Percentiles rank a stretch among this genome's conserved stretches.
phyloP scores from a whole-genome alignment of 2,329 filamentous ascomycete species.

The Beauveria scarabaeidicola region DNA sequence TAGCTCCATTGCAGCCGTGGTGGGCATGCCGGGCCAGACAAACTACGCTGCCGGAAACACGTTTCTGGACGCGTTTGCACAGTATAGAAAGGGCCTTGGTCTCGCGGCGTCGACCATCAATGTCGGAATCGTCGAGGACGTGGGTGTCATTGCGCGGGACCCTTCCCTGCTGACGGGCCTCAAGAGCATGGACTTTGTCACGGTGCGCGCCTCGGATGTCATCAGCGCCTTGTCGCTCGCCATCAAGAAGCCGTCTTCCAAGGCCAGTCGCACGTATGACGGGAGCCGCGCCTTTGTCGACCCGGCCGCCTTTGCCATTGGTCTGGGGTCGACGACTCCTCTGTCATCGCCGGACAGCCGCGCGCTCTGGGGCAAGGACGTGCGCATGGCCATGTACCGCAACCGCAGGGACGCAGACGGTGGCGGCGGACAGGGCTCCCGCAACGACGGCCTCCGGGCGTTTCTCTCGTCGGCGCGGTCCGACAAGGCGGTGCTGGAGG shows the following conservation, averaged over 20 bases:
- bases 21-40: constrained; percentile 27
- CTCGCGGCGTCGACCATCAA: constrained; percentile 22
- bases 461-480: neutral
- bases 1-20: constrained; percentile 24
- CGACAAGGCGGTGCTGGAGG: neutral
- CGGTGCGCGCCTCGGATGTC: neutral
- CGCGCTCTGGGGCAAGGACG: neutral
- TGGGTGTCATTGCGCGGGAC: constrained; percentile 23
- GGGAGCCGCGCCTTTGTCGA: neutral
- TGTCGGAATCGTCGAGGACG: constrained; percentile 24
- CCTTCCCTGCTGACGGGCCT: neutral
- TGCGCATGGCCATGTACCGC: neutral
- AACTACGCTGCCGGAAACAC: constrained; percentile 35
- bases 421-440: neutral
- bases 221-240: neutral
- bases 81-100: constrained; percentile 21
- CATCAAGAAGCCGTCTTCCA: neutral
- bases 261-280: neutral
- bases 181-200: neutral
- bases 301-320: neutral
- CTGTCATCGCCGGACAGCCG: neutral
- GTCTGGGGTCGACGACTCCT: neutral
- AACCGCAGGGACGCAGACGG: constrained; percentile 2
- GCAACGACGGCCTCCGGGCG: neutral
- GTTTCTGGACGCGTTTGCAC: constrained; percentile 30